phyloP scores from a whole-genome alignment of 176 grass and related monocot genomes.

The Cenchrus americanus region DNA sequence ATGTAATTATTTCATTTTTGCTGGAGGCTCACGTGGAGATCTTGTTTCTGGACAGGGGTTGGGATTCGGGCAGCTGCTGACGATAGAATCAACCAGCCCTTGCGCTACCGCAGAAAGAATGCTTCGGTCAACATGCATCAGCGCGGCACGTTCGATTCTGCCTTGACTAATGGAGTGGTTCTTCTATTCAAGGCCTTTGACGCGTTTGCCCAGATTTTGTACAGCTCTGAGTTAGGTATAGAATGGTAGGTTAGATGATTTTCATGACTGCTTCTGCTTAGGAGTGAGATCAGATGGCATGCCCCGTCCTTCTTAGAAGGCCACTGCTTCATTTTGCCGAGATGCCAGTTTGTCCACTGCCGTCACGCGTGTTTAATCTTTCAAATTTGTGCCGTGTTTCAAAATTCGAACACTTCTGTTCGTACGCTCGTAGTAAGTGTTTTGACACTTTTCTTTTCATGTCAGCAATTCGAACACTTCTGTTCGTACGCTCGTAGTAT shows the following conservation, averaged over 20 bases:
- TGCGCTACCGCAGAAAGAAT: not conserved
- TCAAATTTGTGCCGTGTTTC: not conserved
- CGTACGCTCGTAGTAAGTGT: too few species aligned
- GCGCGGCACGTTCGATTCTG: slow-evolving; percentile 8
- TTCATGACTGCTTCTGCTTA: not conserved
- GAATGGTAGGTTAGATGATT: not conserved
- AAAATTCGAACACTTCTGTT: too few species aligned
- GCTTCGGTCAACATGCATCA: not conserved
- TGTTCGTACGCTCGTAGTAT: not conserved
- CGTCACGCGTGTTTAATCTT: not conserved
- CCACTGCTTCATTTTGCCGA: not conserved
- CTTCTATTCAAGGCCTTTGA: not conserved
- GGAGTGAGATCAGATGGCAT: not conserved
- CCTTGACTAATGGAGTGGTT: not conserved
- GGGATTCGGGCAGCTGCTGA: slow-evolving; percentile 29
- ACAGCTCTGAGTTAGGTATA: not conserved
- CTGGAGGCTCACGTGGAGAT: not conserved
- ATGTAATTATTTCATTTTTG: not conserved
- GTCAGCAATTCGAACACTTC: too few species aligned
- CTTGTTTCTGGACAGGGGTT: slow-evolving; percentile 13
- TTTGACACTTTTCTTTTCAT: too few species aligned
- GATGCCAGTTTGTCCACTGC: not conserved
- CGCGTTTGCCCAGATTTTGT: not conserved
- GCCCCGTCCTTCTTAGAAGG: not conserved
- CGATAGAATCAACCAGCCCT: not conserved